These are phyloP conservation scores for Nannochloropsis salina DNA, from an alignment of 108 stramenopile species.

Conservation along the genomic window DNA sequence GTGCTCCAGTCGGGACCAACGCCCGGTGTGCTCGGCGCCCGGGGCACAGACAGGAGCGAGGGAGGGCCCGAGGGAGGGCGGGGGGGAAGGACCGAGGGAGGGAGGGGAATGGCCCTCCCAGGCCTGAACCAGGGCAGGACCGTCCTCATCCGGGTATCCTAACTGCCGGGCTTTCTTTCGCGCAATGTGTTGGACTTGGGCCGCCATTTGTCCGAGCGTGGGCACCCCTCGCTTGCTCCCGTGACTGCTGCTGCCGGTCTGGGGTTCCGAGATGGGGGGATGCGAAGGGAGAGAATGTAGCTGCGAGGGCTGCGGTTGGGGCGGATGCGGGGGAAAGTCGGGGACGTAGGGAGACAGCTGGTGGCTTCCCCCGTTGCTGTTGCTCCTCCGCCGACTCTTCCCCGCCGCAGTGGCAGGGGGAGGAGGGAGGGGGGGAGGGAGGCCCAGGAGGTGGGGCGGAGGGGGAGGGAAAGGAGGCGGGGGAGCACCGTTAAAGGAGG, in stretches of 20 bases:
- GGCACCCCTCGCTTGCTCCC: background rate
- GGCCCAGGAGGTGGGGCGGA: background rate
- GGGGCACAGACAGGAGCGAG: constrained; percentile 24
- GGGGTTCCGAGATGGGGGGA: no score
- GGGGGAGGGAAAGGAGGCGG: background rate
- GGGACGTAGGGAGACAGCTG: no score
- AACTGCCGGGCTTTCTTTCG: background rate
- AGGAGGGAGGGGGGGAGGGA: background rate
- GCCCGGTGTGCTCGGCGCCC: constrained; percentile 48
- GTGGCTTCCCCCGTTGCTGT: no score
- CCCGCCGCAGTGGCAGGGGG: no score
- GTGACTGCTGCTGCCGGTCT: background rate
- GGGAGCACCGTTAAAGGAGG: background rate
- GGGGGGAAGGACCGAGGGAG: no score
- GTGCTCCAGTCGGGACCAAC: constrained; percentile 48
- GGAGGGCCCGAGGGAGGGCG: no score
- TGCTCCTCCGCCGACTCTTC: no score
- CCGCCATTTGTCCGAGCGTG: background rate
- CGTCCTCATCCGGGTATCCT: background rate
- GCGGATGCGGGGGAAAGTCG: no score
- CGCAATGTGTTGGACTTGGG: background rate
- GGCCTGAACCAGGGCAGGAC: background rate
- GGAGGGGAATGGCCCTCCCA: background rate
- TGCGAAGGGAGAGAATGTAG: no score
- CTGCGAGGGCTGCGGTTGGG: no score